These are phyloP conservation scores for Bipolaris sorokiniana DNA, from an alignment of 2,329 filamentous ascomycete species.

Conservation along the genomic window DNA sequence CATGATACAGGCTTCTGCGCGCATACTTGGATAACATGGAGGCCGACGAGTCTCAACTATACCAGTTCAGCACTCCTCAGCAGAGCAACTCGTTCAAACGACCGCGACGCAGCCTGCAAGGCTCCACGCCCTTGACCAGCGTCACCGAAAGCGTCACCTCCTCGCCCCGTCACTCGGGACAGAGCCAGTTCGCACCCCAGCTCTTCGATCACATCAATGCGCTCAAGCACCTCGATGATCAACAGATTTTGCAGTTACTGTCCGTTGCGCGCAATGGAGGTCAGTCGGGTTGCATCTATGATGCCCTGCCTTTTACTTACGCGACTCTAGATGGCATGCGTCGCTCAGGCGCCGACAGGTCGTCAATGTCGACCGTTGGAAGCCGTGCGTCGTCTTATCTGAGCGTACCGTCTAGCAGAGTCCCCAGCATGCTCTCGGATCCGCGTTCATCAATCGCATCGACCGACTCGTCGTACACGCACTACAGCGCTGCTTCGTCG, in stretches of 20 bases:
- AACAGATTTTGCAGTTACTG: slow-evolving; percentile 47
- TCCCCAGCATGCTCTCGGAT: slow-evolving; percentile 47
- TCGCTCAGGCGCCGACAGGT: slow-evolving; percentile 41
- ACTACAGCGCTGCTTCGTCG: slow-evolving; percentile 47
- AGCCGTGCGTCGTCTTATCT: slow-evolving; percentile 48
- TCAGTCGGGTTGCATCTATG: slow-evolving; percentile 28
- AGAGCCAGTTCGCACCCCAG: slow-evolving; percentile 43
- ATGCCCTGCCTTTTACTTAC: slow-evolving; percentile 29
- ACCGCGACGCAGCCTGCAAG: slow-evolving; percentile 47
- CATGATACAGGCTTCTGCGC: slow-evolving; percentile 43
- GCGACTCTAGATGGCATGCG: slow-evolving; percentile 43
- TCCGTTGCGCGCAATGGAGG: slow-evolving; percentile 49
- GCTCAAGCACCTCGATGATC: slow-evolving; percentile 49
- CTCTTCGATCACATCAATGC: slow-evolving; percentile 50
- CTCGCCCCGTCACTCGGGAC: slow-evolving; percentile 44
- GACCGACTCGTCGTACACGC: slow-evolving; percentile 48
- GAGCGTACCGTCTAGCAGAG: slow-evolving; percentile 48
- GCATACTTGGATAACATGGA: slow-evolving; percentile 46
- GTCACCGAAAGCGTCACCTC: slow-evolving; percentile 47
- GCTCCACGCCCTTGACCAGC: slow-evolving; percentile 45
- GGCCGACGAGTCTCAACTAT: slow-evolving; percentile 46
- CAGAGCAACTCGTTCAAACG: slow-evolving; percentile 47
- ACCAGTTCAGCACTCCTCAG: slow-evolving; percentile 46
- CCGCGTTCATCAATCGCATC: slow-evolving; percentile 47
- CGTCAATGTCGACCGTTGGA: slow-evolving; percentile 46